phyloP scores from a whole-genome alignment of 371 early-diverging fungal species.

The Smittium culicis region DNA sequence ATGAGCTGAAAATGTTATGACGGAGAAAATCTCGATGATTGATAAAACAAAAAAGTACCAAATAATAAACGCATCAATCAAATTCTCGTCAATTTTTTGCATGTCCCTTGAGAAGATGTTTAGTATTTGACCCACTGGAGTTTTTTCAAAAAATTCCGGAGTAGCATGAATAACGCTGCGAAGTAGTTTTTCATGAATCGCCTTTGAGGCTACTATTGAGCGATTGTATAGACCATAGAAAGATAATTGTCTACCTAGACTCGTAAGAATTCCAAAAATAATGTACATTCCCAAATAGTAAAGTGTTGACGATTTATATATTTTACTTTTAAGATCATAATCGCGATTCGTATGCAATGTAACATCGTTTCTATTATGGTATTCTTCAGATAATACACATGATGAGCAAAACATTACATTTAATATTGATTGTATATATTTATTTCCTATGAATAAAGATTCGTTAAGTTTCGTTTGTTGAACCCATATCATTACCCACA shows the following conservation, averaged over 20 bases:
- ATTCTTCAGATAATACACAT: no score
- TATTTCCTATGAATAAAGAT: background rate
- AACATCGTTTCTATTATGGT: no score
- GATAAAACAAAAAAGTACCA: slow-evolving; percentile 46
- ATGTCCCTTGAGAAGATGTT: slow-evolving; percentile 81
- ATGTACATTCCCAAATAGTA: slow-evolving; percentile 25
- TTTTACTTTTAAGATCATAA: no score
- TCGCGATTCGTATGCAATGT: no score
- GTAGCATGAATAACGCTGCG: slow-evolving; percentile 48
- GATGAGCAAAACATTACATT: no score
- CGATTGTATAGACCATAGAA: slow-evolving; percentile 39
- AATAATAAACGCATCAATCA: slow-evolving; percentile 52
- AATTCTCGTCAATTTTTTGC: slow-evolving; percentile 55
- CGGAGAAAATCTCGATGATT: slow-evolving; percentile 47
- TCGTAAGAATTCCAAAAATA: slow-evolving; percentile 17
- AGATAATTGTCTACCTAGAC: slow-evolving; percentile 11
- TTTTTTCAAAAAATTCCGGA: slow-evolving; percentile 74
- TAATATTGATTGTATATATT: no score
- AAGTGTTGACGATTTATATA: no score
- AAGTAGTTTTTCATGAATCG: slow-evolving; percentile 32
- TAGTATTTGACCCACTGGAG: slow-evolving; percentile 75
- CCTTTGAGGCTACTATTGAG: slow-evolving; percentile 44
- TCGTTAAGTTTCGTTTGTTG: background rate
- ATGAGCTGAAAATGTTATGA: slow-evolving; percentile 47
- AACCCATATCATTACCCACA: slow-evolving; percentile 33